These are phyloP conservation scores for Talaromyces verruculosus DNA, from an alignment of 2,329 filamentous ascomycete species.

Conservation along the genomic window DNA sequence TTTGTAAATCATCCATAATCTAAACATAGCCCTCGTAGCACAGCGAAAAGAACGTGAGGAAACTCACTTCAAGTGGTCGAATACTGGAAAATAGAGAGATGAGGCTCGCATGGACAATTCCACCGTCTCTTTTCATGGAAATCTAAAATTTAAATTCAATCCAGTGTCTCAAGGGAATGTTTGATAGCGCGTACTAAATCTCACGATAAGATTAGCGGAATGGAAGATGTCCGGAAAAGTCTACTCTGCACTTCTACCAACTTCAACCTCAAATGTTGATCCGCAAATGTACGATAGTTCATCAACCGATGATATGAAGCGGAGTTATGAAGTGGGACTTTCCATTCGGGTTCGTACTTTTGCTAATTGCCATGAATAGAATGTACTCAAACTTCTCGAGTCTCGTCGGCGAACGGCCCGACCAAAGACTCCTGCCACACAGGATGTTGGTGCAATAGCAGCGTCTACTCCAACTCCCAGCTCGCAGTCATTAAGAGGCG, in stretches of 20 bases:
- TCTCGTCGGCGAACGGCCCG: slow-evolving; percentile 26
- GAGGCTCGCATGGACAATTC: no score
- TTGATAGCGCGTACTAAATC: neutral
- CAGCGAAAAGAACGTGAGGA: neutral
- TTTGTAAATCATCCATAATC: neutral
- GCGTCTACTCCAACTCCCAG: neutral
- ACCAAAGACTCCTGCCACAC: slow-evolving; percentile 21
- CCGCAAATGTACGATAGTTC: neutral
- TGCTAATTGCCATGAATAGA: slow-evolving; percentile 21
- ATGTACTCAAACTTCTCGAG: slow-evolving; percentile 29
- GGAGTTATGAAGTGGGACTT: neutral
- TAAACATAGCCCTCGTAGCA: neutral
- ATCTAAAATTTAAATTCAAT: no score
- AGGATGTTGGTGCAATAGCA: neutral
- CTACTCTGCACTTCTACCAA: neutral
- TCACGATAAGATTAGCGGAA: neutral
- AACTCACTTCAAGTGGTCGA: neutral
- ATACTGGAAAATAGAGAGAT: neutral
- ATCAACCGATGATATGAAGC: neutral
- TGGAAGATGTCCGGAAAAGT: no score
- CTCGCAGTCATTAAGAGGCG: slow-evolving; percentile 25
- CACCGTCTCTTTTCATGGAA: no score
- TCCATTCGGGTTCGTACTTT: neutral
- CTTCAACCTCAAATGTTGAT: neutral
- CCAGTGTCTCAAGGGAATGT: no score